Conservation (phyloP, 306 rosid species). For the Fragaria vesca region DNA sequence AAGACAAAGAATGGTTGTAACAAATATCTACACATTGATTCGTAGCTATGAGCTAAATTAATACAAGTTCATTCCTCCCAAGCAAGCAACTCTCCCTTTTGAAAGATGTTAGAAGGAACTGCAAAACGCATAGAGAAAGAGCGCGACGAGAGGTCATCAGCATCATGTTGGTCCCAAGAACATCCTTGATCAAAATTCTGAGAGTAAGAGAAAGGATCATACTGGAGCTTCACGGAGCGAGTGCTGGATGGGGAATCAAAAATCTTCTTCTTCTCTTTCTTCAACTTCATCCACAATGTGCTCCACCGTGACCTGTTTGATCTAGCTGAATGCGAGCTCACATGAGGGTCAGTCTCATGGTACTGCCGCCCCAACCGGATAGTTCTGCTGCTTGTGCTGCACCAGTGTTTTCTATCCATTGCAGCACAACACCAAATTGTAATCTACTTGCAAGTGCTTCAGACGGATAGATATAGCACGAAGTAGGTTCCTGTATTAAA, state of each 20-base stretch:
- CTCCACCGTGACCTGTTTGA: conserved; percentile 26
- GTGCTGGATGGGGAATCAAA: conserved; percentile 20
- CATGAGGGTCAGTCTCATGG: background rate
- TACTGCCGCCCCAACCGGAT: conserved; percentile 31
- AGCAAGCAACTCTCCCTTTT: conserved; percentile 17
- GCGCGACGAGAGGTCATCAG: conserved; percentile 39
- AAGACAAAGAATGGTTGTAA: background rate
- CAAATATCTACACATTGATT: background rate
- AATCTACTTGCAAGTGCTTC: conserved; percentile 4
- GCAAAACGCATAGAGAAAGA: conserved; percentile 53
- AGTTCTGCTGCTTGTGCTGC: conserved; percentile 27
- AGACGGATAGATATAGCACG: background rate
- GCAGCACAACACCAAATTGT: background rate
- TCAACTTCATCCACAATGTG: conserved; percentile 33
- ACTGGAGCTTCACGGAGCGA: conserved; percentile 19
- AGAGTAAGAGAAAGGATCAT: conserved; percentile 54
- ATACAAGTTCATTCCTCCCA: conserved; percentile 7
- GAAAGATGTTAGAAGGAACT: conserved; percentile 44
- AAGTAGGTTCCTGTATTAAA: background rate
- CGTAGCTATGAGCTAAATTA: background rate
- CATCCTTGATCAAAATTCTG: conserved; percentile 55
- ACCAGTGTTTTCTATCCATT: conserved; percentile 35
- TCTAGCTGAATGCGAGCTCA: background rate
- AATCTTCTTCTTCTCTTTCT: conserved; percentile 40
- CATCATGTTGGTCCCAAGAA: conserved; percentile 33